Evolutionary conservation across 495 filamentous ascomycete species (phyloP), one percentile per base, ranked within the genome.

Genomic region (Penicillium subrubescens): DNA sequence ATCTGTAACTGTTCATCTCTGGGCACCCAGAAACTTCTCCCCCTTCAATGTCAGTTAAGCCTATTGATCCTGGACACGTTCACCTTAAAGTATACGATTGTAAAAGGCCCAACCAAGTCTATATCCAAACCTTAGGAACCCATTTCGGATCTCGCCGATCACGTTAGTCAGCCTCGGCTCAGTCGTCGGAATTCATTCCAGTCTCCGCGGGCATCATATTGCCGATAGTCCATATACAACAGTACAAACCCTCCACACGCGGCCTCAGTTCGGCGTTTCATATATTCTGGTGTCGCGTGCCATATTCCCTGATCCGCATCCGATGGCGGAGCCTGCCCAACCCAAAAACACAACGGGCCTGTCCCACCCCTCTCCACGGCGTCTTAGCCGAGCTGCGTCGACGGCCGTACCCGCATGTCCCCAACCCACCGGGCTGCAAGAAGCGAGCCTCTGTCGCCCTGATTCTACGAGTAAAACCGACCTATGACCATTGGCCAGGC

Each of bases 391-490:
- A 83, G 57, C 80, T 90, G 23, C 70, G 79, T 65, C 72, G 78
- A 19, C 75, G 84, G 59, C 83, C 88, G 25, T 90, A 86, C 67
- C 86, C 88, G 21, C 76, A 87, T 59, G 81, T 92, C 25, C 80
- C 85, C 41, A 89, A 89, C 66, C 89, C 90, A 8, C 81, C 82
- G 50, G 71, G 66, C 48, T 84, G 85, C 71, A 85, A 83, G 59
- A 90, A 88, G 73, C 83, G 90, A 37, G 90, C 90, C 57, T 90
- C 90, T 11, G 90, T 92, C 37, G 89, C 90, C 55, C 71, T 93
- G 51, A 84, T 92, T 55, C 77, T 93, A 60, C 88, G 90, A 61
- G 80, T 93, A 23, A 81, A 88, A 52, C 89, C 89, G 29, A 79
- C 82, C 44, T 86, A 85, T 71, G 61, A 82, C 52, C 79, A 89